A percentile compares a stretch with the other conserved stretches of the same genome.
These are phyloP conservation scores for Debaryomycetaceae sp. DNA, from an alignment of 1,139 yeast species.

Conservation along the genomic window DNA sequence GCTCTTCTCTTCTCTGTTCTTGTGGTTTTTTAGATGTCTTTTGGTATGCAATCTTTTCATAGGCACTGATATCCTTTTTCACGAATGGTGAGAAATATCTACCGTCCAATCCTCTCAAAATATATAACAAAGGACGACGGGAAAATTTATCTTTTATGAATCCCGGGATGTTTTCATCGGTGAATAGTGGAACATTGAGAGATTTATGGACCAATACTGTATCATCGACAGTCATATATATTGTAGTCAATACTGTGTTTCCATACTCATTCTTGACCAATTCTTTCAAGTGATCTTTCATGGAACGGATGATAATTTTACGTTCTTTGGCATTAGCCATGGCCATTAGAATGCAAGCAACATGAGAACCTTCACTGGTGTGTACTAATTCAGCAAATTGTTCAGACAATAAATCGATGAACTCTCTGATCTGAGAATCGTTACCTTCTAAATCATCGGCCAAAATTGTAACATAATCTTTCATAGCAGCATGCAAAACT, in stretches of 20 bases:
- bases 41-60: constrained; percentile 60
- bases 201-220: constrained; percentile 79
- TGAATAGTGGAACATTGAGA: constrained; percentile 57
- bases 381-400: constrained; percentile 94
- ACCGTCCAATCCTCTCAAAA: constrained; percentile 76
- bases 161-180: constrained; percentile 52
- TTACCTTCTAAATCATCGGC: constrained; percentile 40
- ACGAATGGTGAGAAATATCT: constrained; percentile 76
- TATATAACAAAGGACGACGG: constrained; percentile 83
- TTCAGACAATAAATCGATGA: constrained; percentile 78
- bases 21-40: constrained; percentile 85
- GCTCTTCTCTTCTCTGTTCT: constrained; percentile 69
- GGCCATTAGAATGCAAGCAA: constrained; percentile 77
- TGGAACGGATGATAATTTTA: constrained; percentile 66
- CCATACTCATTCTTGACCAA: constrained; percentile 85
- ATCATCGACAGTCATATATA: constrained; percentile 89
- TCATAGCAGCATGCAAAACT: constrained; percentile 94
- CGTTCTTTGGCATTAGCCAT: constrained; percentile 91
- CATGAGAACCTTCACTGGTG: constrained; percentile 91
- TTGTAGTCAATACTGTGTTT: constrained; percentile 71
- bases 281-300: constrained; percentile 71
- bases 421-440: constrained; percentile 71
- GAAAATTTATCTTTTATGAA: constrained; percentile 72
- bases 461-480: constrained; percentile 74
- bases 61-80: constrained; percentile 56